Conservation (phyloP, 1,284 basidiomycete species). For the Leccinum pachyderme region DNA sequence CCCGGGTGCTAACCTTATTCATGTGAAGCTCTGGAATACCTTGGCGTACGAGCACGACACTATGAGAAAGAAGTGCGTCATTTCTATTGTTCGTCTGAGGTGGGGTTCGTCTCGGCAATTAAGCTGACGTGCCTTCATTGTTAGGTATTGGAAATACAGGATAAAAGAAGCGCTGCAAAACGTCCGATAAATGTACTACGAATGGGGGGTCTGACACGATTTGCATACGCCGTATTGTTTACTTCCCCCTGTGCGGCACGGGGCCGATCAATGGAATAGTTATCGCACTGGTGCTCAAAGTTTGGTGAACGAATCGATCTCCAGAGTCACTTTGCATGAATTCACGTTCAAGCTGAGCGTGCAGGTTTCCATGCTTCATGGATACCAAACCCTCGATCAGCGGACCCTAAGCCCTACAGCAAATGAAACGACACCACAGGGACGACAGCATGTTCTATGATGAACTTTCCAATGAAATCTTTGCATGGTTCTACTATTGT, state of each 20-base stretch:
- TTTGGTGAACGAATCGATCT: not conserved
- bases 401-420: conserved; percentile 65
- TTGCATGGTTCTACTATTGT: conserved; percentile 88
- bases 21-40: conserved; percentile 61
- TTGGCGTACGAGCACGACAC: conserved; percentile 72
- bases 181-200: conserved; percentile 19
- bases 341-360: not conserved
- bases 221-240: conserved; percentile 2
- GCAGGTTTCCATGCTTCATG: not conserved
- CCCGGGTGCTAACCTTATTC: conserved; percentile 15
- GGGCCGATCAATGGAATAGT: not conserved
- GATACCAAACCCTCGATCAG: conserved; percentile 46
- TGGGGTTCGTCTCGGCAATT: conserved; percentile 25
- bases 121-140: conserved; percentile 19
- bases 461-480: conserved; percentile 69
- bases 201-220: conserved; percentile 7
- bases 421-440: conserved; percentile 71
- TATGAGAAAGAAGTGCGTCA: conserved; percentile 72
- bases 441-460: conserved; percentile 64
- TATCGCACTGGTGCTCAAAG: not conserved
- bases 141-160: conserved; percentile 46
- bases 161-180: conserved; percentile 42
- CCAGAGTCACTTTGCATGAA: not conserved
- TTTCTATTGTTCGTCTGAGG: conserved; percentile 2
- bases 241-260: not conserved